Evolutionary conservation across 768 basidiomycete genomes (phyloP).

Genomic region (Boletus speciosus): DNA sequence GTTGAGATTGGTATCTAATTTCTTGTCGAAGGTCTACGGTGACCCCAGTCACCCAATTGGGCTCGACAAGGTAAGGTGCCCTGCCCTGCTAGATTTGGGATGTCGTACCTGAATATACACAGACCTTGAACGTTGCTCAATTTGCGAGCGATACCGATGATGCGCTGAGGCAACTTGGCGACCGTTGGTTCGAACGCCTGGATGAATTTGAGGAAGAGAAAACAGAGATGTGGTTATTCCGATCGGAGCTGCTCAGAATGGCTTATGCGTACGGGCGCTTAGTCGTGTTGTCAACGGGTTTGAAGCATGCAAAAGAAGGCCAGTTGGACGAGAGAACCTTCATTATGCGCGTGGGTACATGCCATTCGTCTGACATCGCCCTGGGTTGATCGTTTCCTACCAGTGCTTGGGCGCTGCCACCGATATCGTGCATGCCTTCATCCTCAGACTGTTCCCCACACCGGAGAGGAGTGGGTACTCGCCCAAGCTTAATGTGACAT

Average conservation of each 20-base stretch:
- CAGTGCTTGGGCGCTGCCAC: constrained; percentile 68
- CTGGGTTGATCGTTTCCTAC: background rate
- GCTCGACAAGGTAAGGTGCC: constrained; percentile 57
- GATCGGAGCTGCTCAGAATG: constrained; percentile 56
- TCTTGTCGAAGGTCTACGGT: constrained; percentile 63
- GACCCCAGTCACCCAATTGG: constrained; percentile 73
- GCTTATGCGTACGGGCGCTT: constrained; percentile 70
- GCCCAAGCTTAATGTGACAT: background rate
- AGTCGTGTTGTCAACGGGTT: constrained; percentile 67
- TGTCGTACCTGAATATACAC: background rate
- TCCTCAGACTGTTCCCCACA: constrained; percentile 52
- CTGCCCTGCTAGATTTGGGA: background rate
- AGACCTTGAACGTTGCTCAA: constrained; percentile 63
- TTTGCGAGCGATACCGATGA: constrained; percentile 70
- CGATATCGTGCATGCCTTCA: constrained; percentile 59
- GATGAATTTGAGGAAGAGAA: constrained; percentile 53
- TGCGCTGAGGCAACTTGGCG: constrained; percentile 51
- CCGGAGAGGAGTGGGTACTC: constrained; percentile 47
- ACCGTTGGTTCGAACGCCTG: constrained; percentile 52
- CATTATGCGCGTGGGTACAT: constrained; percentile 53
- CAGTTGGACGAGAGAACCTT: constrained; percentile 60
- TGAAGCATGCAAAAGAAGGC: constrained; percentile 67
- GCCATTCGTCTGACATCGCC: background rate
- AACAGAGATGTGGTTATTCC: constrained; percentile 51
- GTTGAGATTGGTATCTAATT: constrained; percentile 59